Evolutionary conservation across 2,329 filamentous ascomycete species (phyloP), one percentile per base, ranked within the genome.

Genomic region (Chaetothyriales sp.): DNA sequence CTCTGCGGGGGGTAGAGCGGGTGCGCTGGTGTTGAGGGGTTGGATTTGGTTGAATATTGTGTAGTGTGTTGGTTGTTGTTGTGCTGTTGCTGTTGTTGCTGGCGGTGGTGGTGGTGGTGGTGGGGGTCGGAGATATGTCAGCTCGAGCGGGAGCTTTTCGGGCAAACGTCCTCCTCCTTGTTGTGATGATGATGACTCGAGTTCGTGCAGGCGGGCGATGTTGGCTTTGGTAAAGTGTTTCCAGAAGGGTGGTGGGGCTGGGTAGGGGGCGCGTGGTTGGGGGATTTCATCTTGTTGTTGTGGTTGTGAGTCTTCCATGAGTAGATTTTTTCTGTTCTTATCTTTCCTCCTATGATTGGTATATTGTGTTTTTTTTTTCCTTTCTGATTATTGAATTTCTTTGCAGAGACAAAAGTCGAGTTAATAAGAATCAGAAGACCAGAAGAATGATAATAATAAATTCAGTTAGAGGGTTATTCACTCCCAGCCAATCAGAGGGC

Each of bases 201-300:
- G 63, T 42, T 73, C 62, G 51, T 73, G 67, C 20, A 84, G 68
- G 46, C 78, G 79, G 12, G 77, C 68, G 49, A 86, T 62, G 62
- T 90, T 93, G 25, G 83, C 79, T 2, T 79, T 66, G 0, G 86
- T 95, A 68, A 96, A 96, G 65, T 85, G 76, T 59, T 83, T 82
- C 81, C 86, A 96, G 70, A 95, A 94, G 0, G 83, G 81, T 22
- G 92, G 92, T 22, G 92, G 92, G 49, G 84, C 79, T 20, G 92
- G 90, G 64, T 88, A 95, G 43, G 82, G 79, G 20, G 83, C 79
- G 22, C 80, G 74, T 60, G 49, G 68, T 56, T 67, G 68, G 49
- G 70, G 69, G 53, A 73, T 49, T 36, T 56, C 56, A 4, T 39
- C 10, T 32, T 32, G 8, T 32, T 32, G 28, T 2, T 25, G 26